These are phyloP conservation scores for Mycena pura DNA, from an alignment of 768 basidiomycete species.

Conservation along the genomic window DNA sequence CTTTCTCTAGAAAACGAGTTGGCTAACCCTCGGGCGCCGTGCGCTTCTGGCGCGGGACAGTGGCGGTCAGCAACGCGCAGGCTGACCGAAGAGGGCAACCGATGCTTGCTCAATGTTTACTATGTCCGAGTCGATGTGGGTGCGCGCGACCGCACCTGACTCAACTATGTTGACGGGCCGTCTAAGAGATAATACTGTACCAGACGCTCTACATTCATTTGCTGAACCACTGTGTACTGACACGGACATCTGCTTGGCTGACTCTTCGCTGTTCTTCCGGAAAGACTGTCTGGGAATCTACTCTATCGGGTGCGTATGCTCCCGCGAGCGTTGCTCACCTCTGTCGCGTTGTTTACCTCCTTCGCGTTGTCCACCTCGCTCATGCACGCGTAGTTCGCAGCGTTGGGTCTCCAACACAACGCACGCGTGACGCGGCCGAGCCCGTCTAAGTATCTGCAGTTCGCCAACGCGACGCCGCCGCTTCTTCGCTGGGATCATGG, in stretches of 20 bases:
- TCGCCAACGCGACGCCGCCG: no score
- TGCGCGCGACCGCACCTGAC: constrained; percentile 6
- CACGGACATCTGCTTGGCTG: constrained; percentile 80
- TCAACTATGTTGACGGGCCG: constrained; percentile 23
- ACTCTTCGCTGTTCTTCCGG: constrained; percentile 78
- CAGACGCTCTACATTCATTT: constrained; percentile 77
- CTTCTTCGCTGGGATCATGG: no score
- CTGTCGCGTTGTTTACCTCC: no score
- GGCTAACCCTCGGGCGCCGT: constrained; percentile 66
- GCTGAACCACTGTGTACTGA: no score
- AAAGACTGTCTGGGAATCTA: constrained; percentile 79
- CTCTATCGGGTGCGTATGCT: constrained; percentile 65
- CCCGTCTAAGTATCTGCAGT: no score
- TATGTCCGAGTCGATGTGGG: constrained; percentile 78
- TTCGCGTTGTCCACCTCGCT: no score
- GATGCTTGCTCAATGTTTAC: constrained; percentile 75
- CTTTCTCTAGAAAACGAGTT: constrained; percentile 71
- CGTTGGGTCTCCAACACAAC: no score
- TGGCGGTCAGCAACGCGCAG: constrained; percentile 81
- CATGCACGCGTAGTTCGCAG: no score
- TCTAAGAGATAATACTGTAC: constrained; percentile 73
- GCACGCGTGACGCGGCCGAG: no score
- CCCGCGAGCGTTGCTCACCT: no score
- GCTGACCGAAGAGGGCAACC: constrained; percentile 69
- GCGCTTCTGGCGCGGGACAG: constrained; percentile 58